These are phyloP conservation scores for Backusella morwellensis DNA, from an alignment of 192 early-diverging fungal genomes.

Conservation along the genomic window DNA sequence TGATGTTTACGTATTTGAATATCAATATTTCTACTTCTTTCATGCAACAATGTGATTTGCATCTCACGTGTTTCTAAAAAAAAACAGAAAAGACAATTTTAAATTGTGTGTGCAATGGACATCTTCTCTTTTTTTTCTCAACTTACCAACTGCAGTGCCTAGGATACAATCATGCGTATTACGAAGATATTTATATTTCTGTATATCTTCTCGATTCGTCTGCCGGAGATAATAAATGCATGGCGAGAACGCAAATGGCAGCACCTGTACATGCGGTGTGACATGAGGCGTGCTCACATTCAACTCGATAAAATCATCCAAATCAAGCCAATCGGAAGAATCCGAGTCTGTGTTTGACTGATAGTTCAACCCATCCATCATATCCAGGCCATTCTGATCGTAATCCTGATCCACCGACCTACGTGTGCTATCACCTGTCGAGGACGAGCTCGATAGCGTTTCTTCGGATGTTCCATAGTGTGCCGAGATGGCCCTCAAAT, in stretches of 20 bases:
- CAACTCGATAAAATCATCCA: constrained; percentile 54
- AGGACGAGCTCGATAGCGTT: background rate
- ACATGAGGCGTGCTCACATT: constrained; percentile 31
- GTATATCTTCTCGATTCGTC: constrained; percentile 31
- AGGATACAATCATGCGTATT: constrained; percentile 43
- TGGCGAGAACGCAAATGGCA: constrained; percentile 61
- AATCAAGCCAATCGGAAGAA: constrained; percentile 46
- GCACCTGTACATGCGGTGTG: constrained; percentile 35
- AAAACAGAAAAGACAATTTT: no score
- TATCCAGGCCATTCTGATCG: constrained; percentile 5
- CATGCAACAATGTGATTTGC: constrained; percentile 53
- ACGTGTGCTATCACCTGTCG: background rate
- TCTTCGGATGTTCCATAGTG: constrained; percentile 1
- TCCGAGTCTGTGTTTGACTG: constrained; percentile 10
- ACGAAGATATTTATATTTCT: constrained; percentile 33
- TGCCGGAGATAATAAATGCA: constrained; percentile 52
- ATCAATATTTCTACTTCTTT: constrained; percentile 57
- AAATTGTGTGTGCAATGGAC: background rate
- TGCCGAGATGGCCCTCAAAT: constrained; percentile 34
- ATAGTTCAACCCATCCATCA: constrained; percentile 11
- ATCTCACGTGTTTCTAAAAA: constrained; percentile 48
- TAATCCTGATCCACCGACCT: background rate
- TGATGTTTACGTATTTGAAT: constrained; percentile 53
- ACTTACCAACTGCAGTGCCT: constrained; percentile 37
- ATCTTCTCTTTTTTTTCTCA: background rate